Evolutionary conservation across 306 rosid species (phyloP).

Genomic region (Rubus idaeus): DNA sequence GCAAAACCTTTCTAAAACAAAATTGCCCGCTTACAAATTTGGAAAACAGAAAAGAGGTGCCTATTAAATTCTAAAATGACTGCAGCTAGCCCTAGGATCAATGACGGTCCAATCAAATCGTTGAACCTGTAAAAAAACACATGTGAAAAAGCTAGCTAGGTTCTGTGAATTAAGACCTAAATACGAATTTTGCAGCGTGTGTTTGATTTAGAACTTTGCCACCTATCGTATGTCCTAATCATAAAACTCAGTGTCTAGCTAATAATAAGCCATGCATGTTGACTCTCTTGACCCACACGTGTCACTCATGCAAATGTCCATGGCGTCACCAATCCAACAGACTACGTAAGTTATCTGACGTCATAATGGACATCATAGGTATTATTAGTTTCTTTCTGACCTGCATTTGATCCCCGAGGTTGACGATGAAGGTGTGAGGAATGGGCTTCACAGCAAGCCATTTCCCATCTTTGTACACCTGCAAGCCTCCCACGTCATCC

Average conservation of each 20-base stretch:
- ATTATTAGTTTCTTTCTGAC: background rate
- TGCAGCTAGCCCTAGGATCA: background rate
- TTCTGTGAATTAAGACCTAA: background rate
- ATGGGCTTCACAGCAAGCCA: slow-evolving; percentile 33
- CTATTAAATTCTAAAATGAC: background rate
- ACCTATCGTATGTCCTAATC: background rate
- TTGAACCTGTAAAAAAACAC: background rate
- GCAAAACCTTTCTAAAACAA: too few species aligned
- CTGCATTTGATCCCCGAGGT: slow-evolving; percentile 35
- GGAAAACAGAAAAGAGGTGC: background rate
- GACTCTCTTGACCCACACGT: background rate
- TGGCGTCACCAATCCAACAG: background rate
- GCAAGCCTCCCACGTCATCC: slow-evolving; percentile 35
- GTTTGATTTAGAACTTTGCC: background rate
- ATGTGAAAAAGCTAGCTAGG: too few species aligned
- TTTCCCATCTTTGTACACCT: slow-evolving; percentile 22
- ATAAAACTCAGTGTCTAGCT: background rate
- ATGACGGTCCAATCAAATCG: slow-evolving; percentile 3
- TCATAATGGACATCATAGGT: background rate
- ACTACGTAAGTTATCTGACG: too few species aligned
- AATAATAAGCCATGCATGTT: background rate
- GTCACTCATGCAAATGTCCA: background rate
- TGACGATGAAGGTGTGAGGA: slow-evolving; percentile 26
- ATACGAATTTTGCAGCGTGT: background rate
- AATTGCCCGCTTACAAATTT: too few species aligned